A percentile compares a stretch with the other conserved stretches of the same genome.
Conservation (phyloP, 768 basidiomycete species). For the Filobasidium floriforme region DNA sequence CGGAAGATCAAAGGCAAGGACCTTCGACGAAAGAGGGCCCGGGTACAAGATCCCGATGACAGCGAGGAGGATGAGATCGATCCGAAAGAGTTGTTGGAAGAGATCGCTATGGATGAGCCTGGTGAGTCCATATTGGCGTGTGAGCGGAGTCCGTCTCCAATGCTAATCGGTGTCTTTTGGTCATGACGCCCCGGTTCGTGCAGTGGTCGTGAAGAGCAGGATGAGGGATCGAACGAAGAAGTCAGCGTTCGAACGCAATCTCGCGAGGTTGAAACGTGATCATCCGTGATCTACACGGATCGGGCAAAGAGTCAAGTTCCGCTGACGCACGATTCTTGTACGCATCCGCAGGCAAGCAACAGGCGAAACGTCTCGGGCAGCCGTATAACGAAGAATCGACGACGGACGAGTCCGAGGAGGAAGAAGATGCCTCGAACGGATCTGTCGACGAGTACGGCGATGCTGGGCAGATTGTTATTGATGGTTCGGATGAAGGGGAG, state of each 20-base stretch:
- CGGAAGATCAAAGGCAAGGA: not conserved
- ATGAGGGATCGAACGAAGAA: constrained; percentile 24
- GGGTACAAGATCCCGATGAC: constrained; percentile 28
- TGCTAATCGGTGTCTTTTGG: not conserved
- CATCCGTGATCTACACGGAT: constrained; percentile 2
- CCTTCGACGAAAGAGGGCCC: constrained; percentile 13
- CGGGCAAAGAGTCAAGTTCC: not conserved
- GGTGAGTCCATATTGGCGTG: constrained; percentile 18
- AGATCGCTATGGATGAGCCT: constrained; percentile 39
- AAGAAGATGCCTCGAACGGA: constrained; percentile 46
- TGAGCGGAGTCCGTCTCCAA: not conserved
- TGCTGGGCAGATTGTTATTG: constrained; percentile 21
- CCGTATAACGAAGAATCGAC: constrained; percentile 14
- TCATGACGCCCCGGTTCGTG: not conserved
- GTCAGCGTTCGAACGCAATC: constrained; percentile 11
- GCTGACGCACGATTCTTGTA: not conserved
- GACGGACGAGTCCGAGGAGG: constrained; percentile 49
- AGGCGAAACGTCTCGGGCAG: constrained; percentile 2
- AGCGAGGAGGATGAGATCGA: constrained; percentile 29
- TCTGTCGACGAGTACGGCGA: constrained; percentile 51
- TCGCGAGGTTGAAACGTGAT: constrained; percentile 15
- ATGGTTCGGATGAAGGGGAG: constrained; percentile 18
- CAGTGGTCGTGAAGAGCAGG: constrained; percentile 19
- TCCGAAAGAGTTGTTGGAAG: constrained; percentile 23
- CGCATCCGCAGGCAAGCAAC: not conserved